Evolutionary conservation across 352 stramenopile genomes (phyloP), one percentile per base, ranked within the genome.

Genomic region (Phytophthora macrochlamydospora): DNA sequence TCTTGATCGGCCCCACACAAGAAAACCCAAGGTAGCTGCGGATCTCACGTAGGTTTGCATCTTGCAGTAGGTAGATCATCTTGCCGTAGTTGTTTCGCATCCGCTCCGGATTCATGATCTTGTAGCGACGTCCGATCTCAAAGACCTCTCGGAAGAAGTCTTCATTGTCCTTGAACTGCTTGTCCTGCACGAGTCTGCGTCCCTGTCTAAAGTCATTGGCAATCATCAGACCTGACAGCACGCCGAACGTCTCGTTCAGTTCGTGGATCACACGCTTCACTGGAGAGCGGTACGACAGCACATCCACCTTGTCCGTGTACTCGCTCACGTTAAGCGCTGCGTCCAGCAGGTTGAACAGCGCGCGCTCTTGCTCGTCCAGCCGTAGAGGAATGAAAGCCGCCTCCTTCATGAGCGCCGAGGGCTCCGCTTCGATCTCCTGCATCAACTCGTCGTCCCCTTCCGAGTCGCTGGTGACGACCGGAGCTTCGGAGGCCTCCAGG

Each of bases 51-150:
- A 90, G 67, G 58, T 93, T 90, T 9, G 92, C 79, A 69, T 98
- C 94, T 73, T 98, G 93, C 28, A 98, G 65, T 59, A 98, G 69
- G 74, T 98, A 98, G 65, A 98, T 97, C 74, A 98, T 89, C 76
- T 98, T 98, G 52, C 94, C 94, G 72, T 98, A 98, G 54, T 93
- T 97, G 62, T 87, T 85, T 49, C 94, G 80, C 89, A 98, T 97
- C 3, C 79, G 77, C 50, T 89, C 83, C 29, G 94, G 94, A 64
- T 98, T 98, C 76, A 97, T 93, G 46, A 98, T 92, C 67, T 98
- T 98, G 78, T 98, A 98, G 7, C 94, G 87, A 24, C 94, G 86
- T n/a, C 91, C 92, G 43, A 98, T 91, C 74, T 97, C 89, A 69
- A 96, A 97, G 13, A 96, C 82, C 38, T 86, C 59, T 37, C 83